Conservation (phyloP, 2,329 filamentous ascomycete genomes). For the Colletotrichum chrysophilum region DNA sequence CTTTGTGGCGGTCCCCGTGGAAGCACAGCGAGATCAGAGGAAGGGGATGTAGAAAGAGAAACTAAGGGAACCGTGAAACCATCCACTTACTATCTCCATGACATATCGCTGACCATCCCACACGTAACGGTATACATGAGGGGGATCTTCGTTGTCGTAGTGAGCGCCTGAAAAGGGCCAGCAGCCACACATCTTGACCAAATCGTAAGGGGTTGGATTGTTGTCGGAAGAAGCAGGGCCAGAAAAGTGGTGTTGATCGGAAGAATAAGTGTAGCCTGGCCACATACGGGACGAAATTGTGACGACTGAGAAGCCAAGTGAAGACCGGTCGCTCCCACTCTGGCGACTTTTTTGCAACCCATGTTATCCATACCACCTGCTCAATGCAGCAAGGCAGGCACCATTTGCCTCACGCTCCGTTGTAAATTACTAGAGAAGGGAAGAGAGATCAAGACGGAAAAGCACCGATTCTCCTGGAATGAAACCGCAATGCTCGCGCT, state of each 20-base stretch:
- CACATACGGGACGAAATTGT: background rate
- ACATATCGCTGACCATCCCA: conserved; percentile 45
- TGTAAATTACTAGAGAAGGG: background rate
- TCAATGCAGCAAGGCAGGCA: background rate
- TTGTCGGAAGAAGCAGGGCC: background rate
- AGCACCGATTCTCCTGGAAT: background rate
- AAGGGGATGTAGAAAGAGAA: background rate
- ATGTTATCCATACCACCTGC: background rate
- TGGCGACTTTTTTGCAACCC: background rate
- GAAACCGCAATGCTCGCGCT: background rate
- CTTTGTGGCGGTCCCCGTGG: background rate
- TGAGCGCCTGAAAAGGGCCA: conserved; percentile 55
- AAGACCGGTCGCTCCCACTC: background rate
- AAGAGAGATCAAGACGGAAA: background rate
- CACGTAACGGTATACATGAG: conserved; percentile 38
- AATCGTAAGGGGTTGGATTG: background rate
- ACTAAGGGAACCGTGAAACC: background rate
- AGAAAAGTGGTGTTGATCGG: background rate
- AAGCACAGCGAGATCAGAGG: background rate
- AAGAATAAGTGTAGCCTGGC: background rate
- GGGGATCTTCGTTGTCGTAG: conserved; percentile 48
- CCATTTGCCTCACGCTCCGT: background rate
- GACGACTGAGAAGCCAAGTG: background rate
- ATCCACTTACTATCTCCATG: conserved; percentile 43
- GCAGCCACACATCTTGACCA: conserved; percentile 55